Percentiles rank a stretch among this genome's conserved stretches.
Conservation (phyloP, 345 rosid genomes). For the Bruguiera parviflora region DNA sequence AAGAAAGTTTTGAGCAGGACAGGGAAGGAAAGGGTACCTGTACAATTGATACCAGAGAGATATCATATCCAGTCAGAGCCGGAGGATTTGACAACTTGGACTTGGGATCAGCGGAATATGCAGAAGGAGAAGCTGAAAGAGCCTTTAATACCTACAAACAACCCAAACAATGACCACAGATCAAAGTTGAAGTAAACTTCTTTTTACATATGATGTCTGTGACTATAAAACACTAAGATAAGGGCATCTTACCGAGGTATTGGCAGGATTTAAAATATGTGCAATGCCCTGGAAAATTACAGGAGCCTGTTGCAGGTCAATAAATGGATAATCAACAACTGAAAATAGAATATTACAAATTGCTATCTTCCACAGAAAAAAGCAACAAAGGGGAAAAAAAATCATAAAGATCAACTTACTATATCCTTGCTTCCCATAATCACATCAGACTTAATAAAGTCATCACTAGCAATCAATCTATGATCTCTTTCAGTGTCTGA, state of each 20-base stretch:
- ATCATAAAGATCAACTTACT: constrained; percentile 22
- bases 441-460: constrained; percentile 47
- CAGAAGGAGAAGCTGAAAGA: constrained; percentile 57
- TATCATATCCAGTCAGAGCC: constrained; percentile 48
- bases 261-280: constrained; percentile 51
- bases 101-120: constrained; percentile 57
- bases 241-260: constrained; percentile 35
- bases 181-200: not conserved
- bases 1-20: not conserved
- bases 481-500: constrained; percentile 52
- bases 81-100: constrained; percentile 52
- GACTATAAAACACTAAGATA: too few relatives aligned
- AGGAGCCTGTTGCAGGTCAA: constrained; percentile 37
- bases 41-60: constrained; percentile 55
- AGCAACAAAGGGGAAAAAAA: not conserved
- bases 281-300: constrained; percentile 52
- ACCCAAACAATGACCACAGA: not conserved
- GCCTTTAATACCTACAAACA: constrained; percentile 47
- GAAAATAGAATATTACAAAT: too few relatives aligned
- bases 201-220: too few relatives aligned
- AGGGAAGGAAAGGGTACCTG: constrained; percentile 30
- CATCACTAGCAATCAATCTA: constrained; percentile 52
- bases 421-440: constrained; percentile 48
- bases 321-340: not conserved
- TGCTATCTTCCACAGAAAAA: too few relatives aligned